A percentile compares a stretch with the other conserved stretches of the same genome.
Evolutionary conservation across 1,284 basidiomycete species (phyloP).

Genomic region (Sporisorium sorghi): DNA sequence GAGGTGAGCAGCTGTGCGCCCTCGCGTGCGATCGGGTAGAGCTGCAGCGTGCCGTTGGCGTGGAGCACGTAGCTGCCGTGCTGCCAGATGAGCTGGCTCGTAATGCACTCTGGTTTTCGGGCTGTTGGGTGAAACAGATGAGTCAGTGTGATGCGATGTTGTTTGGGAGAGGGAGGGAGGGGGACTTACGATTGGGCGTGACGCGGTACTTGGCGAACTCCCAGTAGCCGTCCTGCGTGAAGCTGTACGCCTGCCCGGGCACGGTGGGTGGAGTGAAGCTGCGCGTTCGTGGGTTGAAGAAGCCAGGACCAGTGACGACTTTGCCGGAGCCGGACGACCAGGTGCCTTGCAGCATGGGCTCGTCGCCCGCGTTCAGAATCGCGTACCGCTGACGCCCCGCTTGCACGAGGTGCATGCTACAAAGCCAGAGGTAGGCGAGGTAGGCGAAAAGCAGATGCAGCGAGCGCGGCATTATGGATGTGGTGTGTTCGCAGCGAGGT

Average conservation of each 20-base stretch:
- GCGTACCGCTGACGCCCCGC: slow-evolving; percentile 44
- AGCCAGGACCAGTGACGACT: slow-evolving; percentile 60
- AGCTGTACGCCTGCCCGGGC: slow-evolving; percentile 66
- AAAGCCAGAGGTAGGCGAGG: slow-evolving; percentile 12
- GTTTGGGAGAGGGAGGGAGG: not conserved
- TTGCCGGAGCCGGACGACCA: slow-evolving; percentile 63
- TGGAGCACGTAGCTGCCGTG: slow-evolving; percentile 65
- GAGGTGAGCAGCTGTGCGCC: slow-evolving; percentile 47
- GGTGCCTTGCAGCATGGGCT: slow-evolving; percentile 55
- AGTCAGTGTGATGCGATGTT: not conserved
- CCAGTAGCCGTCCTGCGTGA: slow-evolving; percentile 67
- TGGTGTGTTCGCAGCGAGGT: not conserved
- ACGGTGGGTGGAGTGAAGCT: slow-evolving; percentile 62
- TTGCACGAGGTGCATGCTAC: slow-evolving; percentile 9
- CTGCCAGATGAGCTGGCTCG: slow-evolving; percentile 66
- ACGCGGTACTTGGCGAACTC: slow-evolving; percentile 66
- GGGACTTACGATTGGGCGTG: slow-evolving; percentile 53
- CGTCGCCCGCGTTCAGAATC: slow-evolving; percentile 33
- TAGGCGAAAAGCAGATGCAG: slow-evolving; percentile 18
- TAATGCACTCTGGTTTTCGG: slow-evolving; percentile 60
- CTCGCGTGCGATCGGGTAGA: slow-evolving; percentile 41
- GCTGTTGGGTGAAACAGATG: slow-evolving; percentile 6
- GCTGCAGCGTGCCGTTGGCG: slow-evolving; percentile 49
- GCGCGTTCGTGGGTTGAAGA: slow-evolving; percentile 64
- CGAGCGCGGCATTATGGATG: slow-evolving; percentile 17